Evolutionary conservation across 345 rosid genomes (phyloP).

Genomic region (Nephelium lappaceum): DNA sequence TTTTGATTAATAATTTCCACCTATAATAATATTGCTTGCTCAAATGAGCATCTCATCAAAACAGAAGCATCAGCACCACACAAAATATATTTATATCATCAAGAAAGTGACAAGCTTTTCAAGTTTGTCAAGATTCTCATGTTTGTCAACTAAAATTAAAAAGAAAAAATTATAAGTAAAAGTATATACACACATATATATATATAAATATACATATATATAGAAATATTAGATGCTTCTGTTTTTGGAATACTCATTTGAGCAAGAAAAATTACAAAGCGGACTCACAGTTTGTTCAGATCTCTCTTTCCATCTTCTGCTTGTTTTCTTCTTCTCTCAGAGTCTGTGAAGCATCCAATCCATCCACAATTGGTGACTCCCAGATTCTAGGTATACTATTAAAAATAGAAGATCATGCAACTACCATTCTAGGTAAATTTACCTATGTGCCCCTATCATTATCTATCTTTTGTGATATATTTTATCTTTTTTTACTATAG

Average conservation of each 20-base stretch:
- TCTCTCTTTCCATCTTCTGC: neutral
- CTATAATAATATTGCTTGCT: slow-evolving; percentile 40
- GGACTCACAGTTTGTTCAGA: neutral
- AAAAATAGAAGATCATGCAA: slow-evolving; percentile 8
- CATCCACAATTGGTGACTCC: neutral
- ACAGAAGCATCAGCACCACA: slow-evolving; percentile 21
- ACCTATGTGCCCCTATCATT: slow-evolving; percentile 9
- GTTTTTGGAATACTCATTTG: slow-evolving; percentile 58
- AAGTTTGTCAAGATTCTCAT: neutral
- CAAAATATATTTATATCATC: neutral
- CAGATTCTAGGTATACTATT: neutral
- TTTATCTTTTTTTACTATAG: no score
- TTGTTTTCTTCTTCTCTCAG: neutral
- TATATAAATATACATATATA: neutral
- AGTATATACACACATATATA: no score
- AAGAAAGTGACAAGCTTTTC: neutral
- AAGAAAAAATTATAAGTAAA: no score
- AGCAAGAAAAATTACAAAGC: slow-evolving; percentile 54
- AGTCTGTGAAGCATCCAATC: neutral
- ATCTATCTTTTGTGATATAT: neutral
- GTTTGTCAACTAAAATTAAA: neutral
- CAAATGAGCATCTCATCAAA: slow-evolving; percentile 47
- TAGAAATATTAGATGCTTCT: neutral
- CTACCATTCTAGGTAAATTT: neutral
- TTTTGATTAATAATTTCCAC: slow-evolving; percentile 16